phyloP scores from a whole-genome alignment of 768 basidiomycete genomes.

The Rhizopogon salebrosus region DNA sequence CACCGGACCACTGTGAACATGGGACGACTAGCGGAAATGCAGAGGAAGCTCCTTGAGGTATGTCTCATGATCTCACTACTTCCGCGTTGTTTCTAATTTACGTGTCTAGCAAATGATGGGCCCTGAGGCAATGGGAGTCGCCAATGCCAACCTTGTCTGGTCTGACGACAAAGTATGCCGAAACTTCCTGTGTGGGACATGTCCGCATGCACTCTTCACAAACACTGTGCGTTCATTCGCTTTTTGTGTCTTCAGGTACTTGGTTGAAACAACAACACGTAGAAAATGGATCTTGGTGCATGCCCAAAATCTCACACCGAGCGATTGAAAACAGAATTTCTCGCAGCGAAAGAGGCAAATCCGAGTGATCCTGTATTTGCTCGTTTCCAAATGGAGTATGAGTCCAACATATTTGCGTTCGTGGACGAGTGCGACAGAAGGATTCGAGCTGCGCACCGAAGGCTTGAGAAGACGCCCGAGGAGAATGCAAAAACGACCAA shows the following conservation, averaged over 20 bases:
- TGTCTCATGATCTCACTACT: slow-evolving; percentile 32
- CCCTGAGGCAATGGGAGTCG: slow-evolving; percentile 98
- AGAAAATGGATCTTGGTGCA: slow-evolving; percentile 99
- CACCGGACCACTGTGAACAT: slow-evolving; percentile 38
- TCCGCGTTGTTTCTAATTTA: slow-evolving; percentile 1
- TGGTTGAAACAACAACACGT: neutral
- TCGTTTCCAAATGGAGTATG: slow-evolving; percentile 92
- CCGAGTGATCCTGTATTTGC: slow-evolving; percentile 78
- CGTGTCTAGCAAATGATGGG: slow-evolving; percentile 95
- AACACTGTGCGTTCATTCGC: slow-evolving; percentile 71
- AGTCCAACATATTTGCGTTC: slow-evolving; percentile 90
- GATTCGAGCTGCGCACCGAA: slow-evolving; percentile 88
- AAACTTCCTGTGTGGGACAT: slow-evolving; percentile 98
- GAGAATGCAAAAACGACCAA: slow-evolving; percentile 99
- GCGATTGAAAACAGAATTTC: slow-evolving; percentile 85
- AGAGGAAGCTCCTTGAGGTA: slow-evolving; percentile 82
- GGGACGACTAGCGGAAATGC: slow-evolving; percentile 96
- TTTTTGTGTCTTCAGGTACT: neutral
- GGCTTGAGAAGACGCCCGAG: slow-evolving; percentile 98
- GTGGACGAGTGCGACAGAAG: slow-evolving; percentile 98
- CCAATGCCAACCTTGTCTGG: slow-evolving; percentile 89
- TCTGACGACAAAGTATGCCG: slow-evolving; percentile 96
- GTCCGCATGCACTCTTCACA: slow-evolving; percentile 94
- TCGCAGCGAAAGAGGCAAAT: slow-evolving; percentile 69
- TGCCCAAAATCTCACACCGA: slow-evolving; percentile 97